Evolutionary conservation across 1,284 basidiomycete genomes (phyloP), one percentile per base, ranked within the genome.

Genomic region (Singerocomus inundabilis): DNA sequence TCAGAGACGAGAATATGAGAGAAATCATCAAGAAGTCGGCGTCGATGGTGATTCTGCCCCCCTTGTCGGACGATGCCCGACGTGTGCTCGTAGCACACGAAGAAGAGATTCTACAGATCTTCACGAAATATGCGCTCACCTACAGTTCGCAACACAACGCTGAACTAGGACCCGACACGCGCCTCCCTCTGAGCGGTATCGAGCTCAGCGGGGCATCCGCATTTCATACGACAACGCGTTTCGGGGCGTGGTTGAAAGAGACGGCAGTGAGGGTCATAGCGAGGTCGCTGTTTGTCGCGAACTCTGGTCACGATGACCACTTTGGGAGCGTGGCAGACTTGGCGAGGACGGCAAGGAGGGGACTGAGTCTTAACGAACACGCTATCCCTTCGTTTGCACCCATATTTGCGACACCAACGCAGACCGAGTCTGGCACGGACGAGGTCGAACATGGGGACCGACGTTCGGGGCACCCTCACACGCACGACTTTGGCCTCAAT

Each of bases 261-360:
- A 75, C 71, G 0, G 69, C 75, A 9, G 62, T 76, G 15, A 58
- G 28, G 0, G 65, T 73, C 26, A 56, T 66, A 3, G 73, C 70
- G 18, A 77, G 82, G 10, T 85, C 82, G 3, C 57, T 70, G 3
- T 87, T 85, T 56, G 80, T 81, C 8, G 80, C 83, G 0, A 82
- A 75, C 41, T 87, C 84, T 0, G 84, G 85, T 0, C 82, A 81
- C 47, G 72, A 61, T 29, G 84, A 87, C 57, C 53, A 54, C 2
- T 85, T 84, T 54, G 39, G 54, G 4, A 76, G 69, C 31, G 68
- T 84, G 8, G 52, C 62, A 1, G 82, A 85, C 55, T 70, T 88
- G 13, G 66, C 71, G 2, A 68, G 63, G n/a, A 81, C 81, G 0
- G 70, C 73, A 0, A 72, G 83, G 25, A 64, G 61, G 4, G 83